phyloP scores from a whole-genome alignment of 345 rosid genomes.

The Euclidium syriacum region DNA sequence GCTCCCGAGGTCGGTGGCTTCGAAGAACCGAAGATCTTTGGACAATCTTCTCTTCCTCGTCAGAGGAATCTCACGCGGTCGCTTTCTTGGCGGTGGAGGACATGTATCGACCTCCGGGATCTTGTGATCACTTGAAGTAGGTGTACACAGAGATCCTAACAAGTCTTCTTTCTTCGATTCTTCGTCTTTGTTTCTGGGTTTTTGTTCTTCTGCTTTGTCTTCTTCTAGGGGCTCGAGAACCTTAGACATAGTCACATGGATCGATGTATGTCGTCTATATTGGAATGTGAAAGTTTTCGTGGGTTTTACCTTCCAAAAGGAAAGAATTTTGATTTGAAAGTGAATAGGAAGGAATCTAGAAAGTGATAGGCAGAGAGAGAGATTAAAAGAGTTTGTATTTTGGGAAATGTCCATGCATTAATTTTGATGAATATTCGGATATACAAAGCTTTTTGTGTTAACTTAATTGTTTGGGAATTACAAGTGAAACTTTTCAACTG shows the following conservation, averaged over 20 bases:
- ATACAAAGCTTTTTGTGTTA: background rate
- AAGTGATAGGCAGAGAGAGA: conserved; percentile 17
- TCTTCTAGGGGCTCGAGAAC: conserved; percentile 24
- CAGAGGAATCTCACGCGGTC: conserved; percentile 26
- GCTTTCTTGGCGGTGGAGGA: conserved; percentile 31
- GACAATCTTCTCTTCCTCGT: conserved; percentile 21
- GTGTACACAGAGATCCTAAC: conserved; percentile 26
- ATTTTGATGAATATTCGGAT: conserved; percentile 20
- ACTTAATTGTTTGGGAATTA: conserved; percentile 4
- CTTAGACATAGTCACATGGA: conserved; percentile 36
- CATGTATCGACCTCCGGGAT: conserved; percentile 29
- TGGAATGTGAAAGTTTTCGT: conserved; percentile 23
- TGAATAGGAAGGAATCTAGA: conserved; percentile 10
- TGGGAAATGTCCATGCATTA: conserved; percentile 18
- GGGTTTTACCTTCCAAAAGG: conserved; percentile 22
- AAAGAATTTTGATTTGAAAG: conserved; percentile 17
- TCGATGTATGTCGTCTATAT: conserved; percentile 3
- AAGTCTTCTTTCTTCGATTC: conserved; percentile 14
- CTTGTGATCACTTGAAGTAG: conserved; percentile 31
- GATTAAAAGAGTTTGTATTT: conserved; percentile 8
- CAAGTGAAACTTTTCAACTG: conserved; percentile 14
- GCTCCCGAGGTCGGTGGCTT: conserved; percentile 32
- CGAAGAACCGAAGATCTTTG: conserved; percentile 30
- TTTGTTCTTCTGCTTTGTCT: conserved; percentile 11
- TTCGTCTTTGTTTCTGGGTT: conserved; percentile 8